A percentile compares a stretch with the other conserved stretches of the same genome.
Conservation (phyloP, 73 alveolate genomes). For the Paramecium bursaria region DNA sequence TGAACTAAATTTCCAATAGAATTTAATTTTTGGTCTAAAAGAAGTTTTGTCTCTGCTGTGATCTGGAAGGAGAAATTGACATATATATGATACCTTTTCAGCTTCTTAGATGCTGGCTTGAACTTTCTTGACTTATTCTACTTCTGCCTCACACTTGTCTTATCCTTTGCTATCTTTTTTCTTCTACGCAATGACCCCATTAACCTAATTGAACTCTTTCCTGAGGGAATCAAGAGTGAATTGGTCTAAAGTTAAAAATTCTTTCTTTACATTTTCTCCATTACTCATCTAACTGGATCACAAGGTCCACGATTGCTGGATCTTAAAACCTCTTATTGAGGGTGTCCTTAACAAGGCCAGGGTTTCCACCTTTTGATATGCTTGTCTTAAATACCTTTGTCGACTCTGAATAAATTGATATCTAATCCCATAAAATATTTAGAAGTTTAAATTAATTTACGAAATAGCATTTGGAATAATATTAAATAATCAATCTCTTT, state of each 20-base stretch:
- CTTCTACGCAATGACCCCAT: conserved; percentile 81
- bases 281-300: conserved; percentile 80
- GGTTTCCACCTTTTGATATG: conserved; percentile 61
- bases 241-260: conserved; percentile 43
- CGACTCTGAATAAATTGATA: conserved; percentile 68
- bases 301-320: conserved; percentile 63
- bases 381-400: conserved; percentile 20
- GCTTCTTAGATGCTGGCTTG: conserved; percentile 72
- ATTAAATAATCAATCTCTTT: conserved; percentile 44
- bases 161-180: conserved; percentile 76
- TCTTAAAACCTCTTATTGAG: conserved; percentile 51
- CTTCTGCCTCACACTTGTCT: conserved; percentile 66
- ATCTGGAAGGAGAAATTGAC: background rate
- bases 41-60: conserved; percentile 28
- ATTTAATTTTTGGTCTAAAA: conserved; percentile 61
- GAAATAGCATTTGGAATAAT: conserved; percentile 9
- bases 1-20: conserved; percentile 91
- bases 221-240: conserved; percentile 76
- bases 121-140: conserved; percentile 72
- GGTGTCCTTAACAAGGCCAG: conserved; percentile 58
- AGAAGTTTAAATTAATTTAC: background rate
- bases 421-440: conserved; percentile 67
- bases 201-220: conserved; percentile 74
- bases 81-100: background rate
- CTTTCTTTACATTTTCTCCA: conserved; percentile 82